A percentile compares a stretch with the other conserved stretches of the same genome.
These are phyloP conservation scores for Aspergillus sp. DNA, from an alignment of 2,329 filamentous ascomycete species.

Conservation along the genomic window DNA sequence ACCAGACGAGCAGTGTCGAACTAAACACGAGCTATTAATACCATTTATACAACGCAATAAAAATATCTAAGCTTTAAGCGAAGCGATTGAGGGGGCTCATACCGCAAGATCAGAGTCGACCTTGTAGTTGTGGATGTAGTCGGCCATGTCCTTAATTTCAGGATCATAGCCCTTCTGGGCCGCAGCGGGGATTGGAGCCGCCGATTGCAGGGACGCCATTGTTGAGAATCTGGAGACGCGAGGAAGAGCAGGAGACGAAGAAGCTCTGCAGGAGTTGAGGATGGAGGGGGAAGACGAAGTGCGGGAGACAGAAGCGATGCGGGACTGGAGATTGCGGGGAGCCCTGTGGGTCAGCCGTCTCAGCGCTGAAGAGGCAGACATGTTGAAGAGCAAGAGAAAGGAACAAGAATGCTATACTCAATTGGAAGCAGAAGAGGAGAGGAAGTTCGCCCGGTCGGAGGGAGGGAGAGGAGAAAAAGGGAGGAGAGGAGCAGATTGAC, in stretches of 20 bases:
- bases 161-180: slow-evolving; percentile 69
- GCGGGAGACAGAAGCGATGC: slow-evolving; percentile 44
- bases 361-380: slow-evolving; percentile 44
- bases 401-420: slow-evolving; percentile 19
- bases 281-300: slow-evolving; percentile 24
- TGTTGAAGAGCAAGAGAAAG: slow-evolving; percentile 19
- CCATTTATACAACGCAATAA: not conserved
- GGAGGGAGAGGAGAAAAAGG: slow-evolving; percentile 6
- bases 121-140: slow-evolving; percentile 88
- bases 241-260: slow-evolving; percentile 20
- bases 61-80: not conserved
- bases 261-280: slow-evolving; percentile 15
- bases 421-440: slow-evolving; percentile 14
- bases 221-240: slow-evolving; percentile 42
- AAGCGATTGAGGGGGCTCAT: slow-evolving; percentile 44
- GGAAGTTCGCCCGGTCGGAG: slow-evolving; percentile 22
- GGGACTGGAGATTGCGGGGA: slow-evolving; percentile 47
- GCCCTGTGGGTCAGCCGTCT: slow-evolving; percentile 43
- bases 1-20: slow-evolving; percentile 96
- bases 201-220: slow-evolving; percentile 41
- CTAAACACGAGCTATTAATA: slow-evolving; percentile 20
- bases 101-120: slow-evolving; percentile 92
- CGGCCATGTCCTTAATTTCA: slow-evolving; percentile 92
- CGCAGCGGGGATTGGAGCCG: slow-evolving; percentile 35
- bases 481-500: not conserved